Base-by-base conservation (phyloP, 352 stramenopile species). In the Pythium scleroteichum region DNA sequence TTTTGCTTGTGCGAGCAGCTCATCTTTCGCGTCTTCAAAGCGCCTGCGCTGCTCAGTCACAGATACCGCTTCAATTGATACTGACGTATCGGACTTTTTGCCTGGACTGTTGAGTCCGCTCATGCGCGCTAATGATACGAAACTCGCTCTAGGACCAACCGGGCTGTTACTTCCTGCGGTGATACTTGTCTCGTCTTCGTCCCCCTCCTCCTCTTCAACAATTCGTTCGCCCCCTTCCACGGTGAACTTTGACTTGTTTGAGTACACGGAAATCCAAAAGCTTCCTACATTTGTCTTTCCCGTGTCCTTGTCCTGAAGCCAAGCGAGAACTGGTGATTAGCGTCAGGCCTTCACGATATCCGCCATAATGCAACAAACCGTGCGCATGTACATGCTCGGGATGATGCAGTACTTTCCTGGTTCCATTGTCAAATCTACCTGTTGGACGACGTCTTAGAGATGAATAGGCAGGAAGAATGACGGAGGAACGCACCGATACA, bases 371-470 rank as follows among this genome's bases (percentile, higher is more conserved):
- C n/a, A 13, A 68, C 71, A 6, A 75, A 95, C 85, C 68, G 78
- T 90, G 56, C 84, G 75, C 80, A 92, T 92, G 58, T 92, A 95
- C 84, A 95, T 90, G 62, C 86, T 95, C 0, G 86, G 82, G 27
- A 95, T 73, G 44, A 95, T 88, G 42, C 86, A 94, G 22, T 95
- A 95, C 40, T 63, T 72, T 1, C 86, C 86, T 47, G 84, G 71
- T 42, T 92, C 81, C 62, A 94, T 87, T 0, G 64, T 79, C 20
- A 77, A 72, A 66, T 91, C 81, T 29, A 85, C 64, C 84, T 93
- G 57, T 24, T n/a, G 29, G 29, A 35, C n/a, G n/a, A n/a, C n/a
- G n/a, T n/a, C n/a, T n/a, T n/a, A n/a, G n/a, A 35, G 10, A 35
- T 5, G 10, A 35, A 10, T 10, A 10, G 29, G 10, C 10, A 10